phyloP scores from a whole-genome alignment of 768 basidiomycete species.

The Agaricus subrufescens region DNA sequence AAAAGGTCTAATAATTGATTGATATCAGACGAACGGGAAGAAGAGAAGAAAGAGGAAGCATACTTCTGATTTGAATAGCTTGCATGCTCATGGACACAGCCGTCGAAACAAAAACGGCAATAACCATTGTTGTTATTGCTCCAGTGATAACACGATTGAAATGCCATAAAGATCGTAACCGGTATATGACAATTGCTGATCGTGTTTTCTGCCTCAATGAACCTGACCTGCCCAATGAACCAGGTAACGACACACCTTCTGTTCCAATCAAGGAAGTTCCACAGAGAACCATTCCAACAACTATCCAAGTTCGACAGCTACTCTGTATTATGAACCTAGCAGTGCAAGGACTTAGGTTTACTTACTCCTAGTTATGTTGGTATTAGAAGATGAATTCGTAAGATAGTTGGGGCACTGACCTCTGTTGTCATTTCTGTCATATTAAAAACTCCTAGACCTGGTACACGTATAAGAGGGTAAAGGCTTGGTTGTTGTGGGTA shows the following conservation, averaged over 20 bases:
- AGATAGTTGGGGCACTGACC: neutral
- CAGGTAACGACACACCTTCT: neutral
- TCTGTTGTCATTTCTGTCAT: neutral
- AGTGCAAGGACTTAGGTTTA: neutral
- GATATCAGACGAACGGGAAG: neutral
- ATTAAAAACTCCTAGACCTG: neutral
- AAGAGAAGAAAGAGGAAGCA: neutral
- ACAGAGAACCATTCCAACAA: neutral
- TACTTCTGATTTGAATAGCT: neutral
- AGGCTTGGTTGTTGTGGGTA: neutral
- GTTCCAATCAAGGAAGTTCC: neutral
- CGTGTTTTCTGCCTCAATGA: neutral
- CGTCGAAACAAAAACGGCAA: neutral
- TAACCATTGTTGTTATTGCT: neutral
- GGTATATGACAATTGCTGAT: slow-evolving; percentile 2
- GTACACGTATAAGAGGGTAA: neutral
- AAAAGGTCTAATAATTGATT: neutral
- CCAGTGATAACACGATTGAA: neutral
- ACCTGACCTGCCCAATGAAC: neutral
- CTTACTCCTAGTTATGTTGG: neutral
- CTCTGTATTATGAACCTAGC: neutral
- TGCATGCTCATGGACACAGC: neutral
- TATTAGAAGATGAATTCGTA: neutral
- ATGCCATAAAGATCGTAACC: neutral
- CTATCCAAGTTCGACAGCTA: neutral